Evolutionary conservation across 441 rosid species (phyloP), one percentile per base, ranked within the genome.

Genomic region (Syzygium malaccense): DNA sequence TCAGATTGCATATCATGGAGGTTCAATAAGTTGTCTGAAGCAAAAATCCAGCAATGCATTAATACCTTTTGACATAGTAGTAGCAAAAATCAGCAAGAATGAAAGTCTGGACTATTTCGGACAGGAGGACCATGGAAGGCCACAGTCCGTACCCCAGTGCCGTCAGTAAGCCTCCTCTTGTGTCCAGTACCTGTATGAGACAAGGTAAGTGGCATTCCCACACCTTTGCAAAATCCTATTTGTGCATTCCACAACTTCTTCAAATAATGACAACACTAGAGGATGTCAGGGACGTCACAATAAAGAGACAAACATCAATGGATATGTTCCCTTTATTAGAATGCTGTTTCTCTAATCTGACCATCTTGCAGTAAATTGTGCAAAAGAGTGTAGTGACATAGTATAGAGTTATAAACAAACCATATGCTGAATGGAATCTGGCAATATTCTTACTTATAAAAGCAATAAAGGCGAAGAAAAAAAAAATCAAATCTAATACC

Each of bases 1-100:
- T 53, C 83, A 57, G 58, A 84, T 86, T 87, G 51, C 2, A 30
- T 49, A 30, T 54, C 15, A n/a, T 57, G 15, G 68, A 48, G 85
- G 79, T 32, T 85, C 75, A 55, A 51, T 57, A 80, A 88, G 53
- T 53, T 18, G 53, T 23, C n/a, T 55, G 11, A 18, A 62, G 56
- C 32, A 87, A 48, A 48, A 71, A 51, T 56, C n/a, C 51, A 45
- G 86, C 26, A 71, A 23, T 75, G 83, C 66, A 51, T 20, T 58
- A 88, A 89, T 86, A 94, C 95, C 95, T 95, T 88, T 93, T 92
- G 85, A 95, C 93, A 83, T 93, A 94, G 92, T 95, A 95, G 93
- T 95, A 94, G 92, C 97, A 94, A 79, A 94, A 95, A 88, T 95
- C 97, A 0, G 95, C 95, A 13, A 95, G 92, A 84, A 95, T 93